Conservation (phyloP, 371 early-diverging fungal species). For the Actinomucor elegans region DNA sequence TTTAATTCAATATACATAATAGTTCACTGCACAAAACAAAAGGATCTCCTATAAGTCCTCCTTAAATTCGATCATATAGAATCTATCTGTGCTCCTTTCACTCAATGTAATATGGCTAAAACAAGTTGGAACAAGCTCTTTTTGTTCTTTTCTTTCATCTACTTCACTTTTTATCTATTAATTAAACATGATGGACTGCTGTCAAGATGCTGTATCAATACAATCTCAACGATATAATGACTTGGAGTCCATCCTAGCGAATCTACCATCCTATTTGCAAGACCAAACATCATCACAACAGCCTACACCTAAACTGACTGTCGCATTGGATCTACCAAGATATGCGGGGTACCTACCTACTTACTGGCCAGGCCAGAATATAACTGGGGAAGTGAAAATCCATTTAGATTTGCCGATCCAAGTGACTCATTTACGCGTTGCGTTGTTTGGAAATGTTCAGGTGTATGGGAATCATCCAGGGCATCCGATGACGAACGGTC, state of each 20-base stretch:
- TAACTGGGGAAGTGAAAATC: constrained; percentile 9
- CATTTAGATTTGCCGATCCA: neutral
- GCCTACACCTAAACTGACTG: neutral
- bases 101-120: no score
- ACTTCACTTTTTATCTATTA: no score
- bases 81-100: no score
- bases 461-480: constrained; percentile 7
- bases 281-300: neutral
- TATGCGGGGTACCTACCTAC: constrained; percentile 7
- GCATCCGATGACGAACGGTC: constrained; percentile 5
- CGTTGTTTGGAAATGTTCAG: constrained; percentile 15
- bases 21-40: no score
- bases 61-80: no score
- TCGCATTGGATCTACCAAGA: constrained; percentile 8
- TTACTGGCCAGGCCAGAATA: constrained; percentile 14
- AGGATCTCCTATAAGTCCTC: no score
- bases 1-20: no score
- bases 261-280: neutral
- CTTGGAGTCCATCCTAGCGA: neutral
- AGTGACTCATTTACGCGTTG: constrained; percentile 8
- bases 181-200: neutral
- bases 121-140: no score
- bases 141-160: no score
- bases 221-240: no score
- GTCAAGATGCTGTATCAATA: neutral